Percentiles rank a stretch among this genome's conserved stretches.
Conservation (phyloP, 441 rosid species). For the Corymbia calophylla region DNA sequence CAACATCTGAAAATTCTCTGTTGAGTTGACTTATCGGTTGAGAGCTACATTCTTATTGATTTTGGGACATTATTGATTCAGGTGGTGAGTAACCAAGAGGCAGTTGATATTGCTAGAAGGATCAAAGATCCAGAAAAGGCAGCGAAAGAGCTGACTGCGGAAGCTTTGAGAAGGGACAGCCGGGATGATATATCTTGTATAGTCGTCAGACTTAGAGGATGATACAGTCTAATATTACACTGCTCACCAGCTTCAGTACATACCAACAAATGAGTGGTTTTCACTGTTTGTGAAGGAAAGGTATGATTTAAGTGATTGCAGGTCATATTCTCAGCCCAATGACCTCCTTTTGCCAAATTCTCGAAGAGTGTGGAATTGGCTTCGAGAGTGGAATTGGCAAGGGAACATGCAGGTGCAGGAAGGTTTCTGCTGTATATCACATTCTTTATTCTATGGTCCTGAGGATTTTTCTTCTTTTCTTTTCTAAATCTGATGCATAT, state of each 20-base stretch:
- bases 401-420: neutral
- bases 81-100: constrained; percentile 93
- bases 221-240: constrained; percentile 1
- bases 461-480: neutral
- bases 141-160: constrained; percentile 71
- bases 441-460: neutral
- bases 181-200: constrained; percentile 91
- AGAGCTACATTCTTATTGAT: neutral
- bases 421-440: neutral
- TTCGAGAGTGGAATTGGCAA: constrained; percentile 5
- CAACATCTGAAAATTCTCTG: neutral
- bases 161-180: constrained; percentile 73
- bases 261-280: constrained; percentile 20
- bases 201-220: constrained; percentile 68
- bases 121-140: constrained; percentile 78
- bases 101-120: constrained; percentile 72
- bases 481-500: neutral
- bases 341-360: neutral
- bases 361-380: constrained; percentile 11
- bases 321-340: constrained; percentile 5
- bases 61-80: constrained; percentile 12
- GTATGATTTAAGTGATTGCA: neutral
- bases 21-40: neutral
- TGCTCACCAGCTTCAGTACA: constrained; percentile 12
- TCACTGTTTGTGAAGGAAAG: constrained; percentile 11